Conservation (phyloP, 176 grass and related monocot species). For the Lolium rigidum region DNA sequence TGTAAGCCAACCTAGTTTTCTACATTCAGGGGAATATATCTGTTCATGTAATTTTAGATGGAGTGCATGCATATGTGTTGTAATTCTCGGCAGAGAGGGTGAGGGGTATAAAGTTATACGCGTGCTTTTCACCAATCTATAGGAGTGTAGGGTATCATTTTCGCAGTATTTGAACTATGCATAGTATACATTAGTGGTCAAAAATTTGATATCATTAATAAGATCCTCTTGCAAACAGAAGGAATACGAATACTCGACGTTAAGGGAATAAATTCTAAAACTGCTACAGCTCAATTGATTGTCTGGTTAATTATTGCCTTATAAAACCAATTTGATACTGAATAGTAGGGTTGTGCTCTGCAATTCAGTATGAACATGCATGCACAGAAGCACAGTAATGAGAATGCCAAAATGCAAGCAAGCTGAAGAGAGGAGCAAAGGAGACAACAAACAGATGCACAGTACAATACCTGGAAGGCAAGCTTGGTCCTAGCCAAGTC, state of each 20-base stretch:
- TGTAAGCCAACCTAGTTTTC: not conserved
- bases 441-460: not conserved
- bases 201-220: not conserved
- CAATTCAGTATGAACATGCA: slow-evolving; percentile 15
- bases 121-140: not conserved
- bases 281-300: not conserved
- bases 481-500: slow-evolving; percentile 96
- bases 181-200: not conserved
- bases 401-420: not conserved
- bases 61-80: not conserved
- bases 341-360: not conserved
- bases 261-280: not conserved
- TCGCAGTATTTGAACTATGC: not conserved
- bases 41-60: not conserved
- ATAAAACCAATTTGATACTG: not conserved
- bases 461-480: slow-evolving; percentile 78
- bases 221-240: not conserved
- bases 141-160: not conserved
- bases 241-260: not conserved
- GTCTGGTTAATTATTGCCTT: slow-evolving; percentile 13
- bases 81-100: not conserved
- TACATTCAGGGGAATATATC: not conserved
- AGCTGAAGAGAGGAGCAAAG: not conserved
- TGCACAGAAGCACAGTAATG: not conserved
- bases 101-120: not conserved